Evolutionary conservation across 495 filamentous ascomycete genomes (phyloP), one percentile per base, ranked within the genome.

Genomic region (Daldinia decipiens): DNA sequence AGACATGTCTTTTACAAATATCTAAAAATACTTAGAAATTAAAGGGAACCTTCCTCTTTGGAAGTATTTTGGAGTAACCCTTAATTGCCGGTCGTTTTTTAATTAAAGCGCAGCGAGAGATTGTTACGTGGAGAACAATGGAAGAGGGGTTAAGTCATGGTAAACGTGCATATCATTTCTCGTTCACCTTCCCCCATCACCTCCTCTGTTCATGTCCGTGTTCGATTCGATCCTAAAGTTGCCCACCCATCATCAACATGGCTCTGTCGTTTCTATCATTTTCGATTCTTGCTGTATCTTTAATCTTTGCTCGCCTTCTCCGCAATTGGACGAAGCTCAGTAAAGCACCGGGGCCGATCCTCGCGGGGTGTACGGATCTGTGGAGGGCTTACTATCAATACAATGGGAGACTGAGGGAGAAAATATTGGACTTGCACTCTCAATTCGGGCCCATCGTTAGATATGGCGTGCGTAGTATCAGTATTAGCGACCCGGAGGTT

Each of bases 351-450:
- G 77, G 77, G 6, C 77, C 77, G 26, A n/a, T 59, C 8, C 59
- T 77, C 0, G 77, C 77, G 8, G 65, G 67, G 0, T 54, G 67
- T 31, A 74, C 73, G 2, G 72, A 75, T 60, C 65, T 79, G 5
- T 79, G 75, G 77, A 57, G 73, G 32, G 70, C 77, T 24, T 75
- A 75, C 24, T 53, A 73, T 3, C 67, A 73, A 26, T 66, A 70
- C 21, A 70, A 75, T 11, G 73, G 74, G 1, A 68, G n/a, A 19
- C 43, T 76, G 11, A 53, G 68, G 15, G 36, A 51, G 7, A 70
- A 71, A 52, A 26, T 79, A 12, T 9, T 74, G 4, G 61, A 75
- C 13, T 43, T 79, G 2, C 73, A 79, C 19, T 70, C 66, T 7
- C 56, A 62, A 38, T 45, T 76, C 52, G 77, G 75, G 0, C 65